Evolutionary conservation across 371 early-diverging fungal species (phyloP).

Genomic region (Syncephalis plumigaleata): DNA sequence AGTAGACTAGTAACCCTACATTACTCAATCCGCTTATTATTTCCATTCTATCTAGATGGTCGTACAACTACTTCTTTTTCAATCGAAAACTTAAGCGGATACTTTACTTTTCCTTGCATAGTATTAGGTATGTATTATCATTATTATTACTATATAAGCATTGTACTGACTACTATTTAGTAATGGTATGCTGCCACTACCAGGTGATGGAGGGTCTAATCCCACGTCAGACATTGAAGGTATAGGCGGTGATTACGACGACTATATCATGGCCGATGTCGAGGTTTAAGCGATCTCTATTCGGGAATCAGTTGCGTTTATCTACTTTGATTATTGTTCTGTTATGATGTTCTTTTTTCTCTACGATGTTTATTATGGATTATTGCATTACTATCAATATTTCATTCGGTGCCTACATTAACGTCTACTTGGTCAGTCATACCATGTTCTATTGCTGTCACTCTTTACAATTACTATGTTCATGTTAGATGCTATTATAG

Average conservation of each 20-base stretch:
- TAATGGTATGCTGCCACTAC: not conserved
- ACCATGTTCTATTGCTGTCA: too few species aligned
- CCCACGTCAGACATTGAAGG: not conserved
- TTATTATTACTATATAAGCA: not conserved
- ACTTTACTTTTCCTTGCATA: constrained; percentile 71
- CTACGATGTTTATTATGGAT: too few species aligned
- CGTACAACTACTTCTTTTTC: constrained; percentile 86
- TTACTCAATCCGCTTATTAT: not conserved
- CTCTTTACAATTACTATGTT: too few species aligned
- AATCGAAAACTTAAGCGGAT: constrained; percentile 79
- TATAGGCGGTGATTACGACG: constrained; percentile 5
- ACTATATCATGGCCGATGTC: constrained; percentile 10
- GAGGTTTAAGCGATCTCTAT: constrained; percentile 4
- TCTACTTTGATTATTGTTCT: too few species aligned
- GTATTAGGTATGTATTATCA: constrained; percentile 42
- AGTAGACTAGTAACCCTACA: constrained; percentile 3
- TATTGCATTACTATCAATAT: too few species aligned
- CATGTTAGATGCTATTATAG: too few species aligned
- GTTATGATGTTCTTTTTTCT: too few species aligned
- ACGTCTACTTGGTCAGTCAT: too few species aligned
- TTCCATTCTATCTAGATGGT: constrained; percentile 40
- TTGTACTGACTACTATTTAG: not conserved
- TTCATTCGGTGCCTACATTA: too few species aligned
- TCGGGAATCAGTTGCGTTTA: too few species aligned
- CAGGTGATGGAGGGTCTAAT: not conserved